phyloP scores from a whole-genome alignment of 345 rosid species.

The Firmiana major region DNA sequence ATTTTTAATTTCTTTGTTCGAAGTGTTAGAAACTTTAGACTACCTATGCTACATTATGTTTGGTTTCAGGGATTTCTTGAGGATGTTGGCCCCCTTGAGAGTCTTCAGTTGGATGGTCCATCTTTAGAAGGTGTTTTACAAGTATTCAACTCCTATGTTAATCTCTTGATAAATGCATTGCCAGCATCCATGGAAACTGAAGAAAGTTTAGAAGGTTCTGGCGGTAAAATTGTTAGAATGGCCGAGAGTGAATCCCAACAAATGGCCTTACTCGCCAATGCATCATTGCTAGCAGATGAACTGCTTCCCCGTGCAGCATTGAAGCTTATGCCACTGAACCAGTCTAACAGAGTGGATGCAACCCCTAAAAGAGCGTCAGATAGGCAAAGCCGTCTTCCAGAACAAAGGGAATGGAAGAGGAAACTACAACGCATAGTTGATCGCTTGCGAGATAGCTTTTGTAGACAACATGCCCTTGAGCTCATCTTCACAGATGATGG shows the following conservation, averaged over 20 bases:
- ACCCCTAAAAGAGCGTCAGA: constrained; percentile 50
- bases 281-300: constrained; percentile 80
- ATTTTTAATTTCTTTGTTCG: not conserved
- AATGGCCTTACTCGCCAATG: constrained; percentile 77
- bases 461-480: constrained; percentile 88
- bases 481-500: constrained; percentile 89
- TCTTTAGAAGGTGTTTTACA: constrained; percentile 78
- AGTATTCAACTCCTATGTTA: constrained; percentile 63
- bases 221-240: constrained; percentile 56
- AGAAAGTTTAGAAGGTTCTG: constrained; percentile 52
- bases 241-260: constrained; percentile 87
- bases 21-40: not conserved
- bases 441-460: constrained; percentile 79
- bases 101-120: constrained; percentile 64
- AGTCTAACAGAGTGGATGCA: constrained; percentile 39
- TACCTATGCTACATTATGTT: not conserved
- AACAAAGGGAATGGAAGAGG: constrained; percentile 84
- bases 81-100: constrained; percentile 74
- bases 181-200: constrained; percentile 73
- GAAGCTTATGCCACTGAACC: constrained; percentile 51
- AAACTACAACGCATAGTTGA: constrained; percentile 78
- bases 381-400: constrained; percentile 63
- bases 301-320: constrained; percentile 76
- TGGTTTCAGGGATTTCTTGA: constrained; percentile 64
- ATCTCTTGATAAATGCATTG: constrained; percentile 70